Percentiles rank a stretch among this genome's conserved stretches.
Evolutionary conservation across 2,329 filamentous ascomycete genomes (phyloP).

Genomic region (Pseudovirgaria hyperparasitica): DNA sequence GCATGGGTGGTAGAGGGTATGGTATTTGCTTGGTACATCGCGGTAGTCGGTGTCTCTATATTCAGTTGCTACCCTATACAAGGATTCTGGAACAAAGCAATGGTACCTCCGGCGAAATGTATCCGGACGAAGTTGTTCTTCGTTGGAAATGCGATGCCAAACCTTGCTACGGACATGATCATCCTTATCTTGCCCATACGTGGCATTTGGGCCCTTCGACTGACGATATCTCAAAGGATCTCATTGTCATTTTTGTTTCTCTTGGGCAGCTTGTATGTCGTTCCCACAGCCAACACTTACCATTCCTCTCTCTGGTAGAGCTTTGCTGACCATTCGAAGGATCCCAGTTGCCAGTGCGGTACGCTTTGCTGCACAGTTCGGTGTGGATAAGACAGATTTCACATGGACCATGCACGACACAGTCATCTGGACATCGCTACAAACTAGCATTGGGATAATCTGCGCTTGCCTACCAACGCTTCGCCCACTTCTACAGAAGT

Average conservation of each 20-base stretch:
- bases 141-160: conserved; percentile 37
- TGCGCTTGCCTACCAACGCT: too few species aligned
- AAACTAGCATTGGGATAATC: too few species aligned
- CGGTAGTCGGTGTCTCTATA: conserved; percentile 36
- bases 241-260: conserved; percentile 33
- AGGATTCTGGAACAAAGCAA: conserved; percentile 35
- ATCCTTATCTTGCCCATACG: conserved; percentile 36
- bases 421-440: too few species aligned
- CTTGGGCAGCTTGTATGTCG: conserved; percentile 32
- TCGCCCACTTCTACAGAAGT: too few species aligned
- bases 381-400: too few species aligned
- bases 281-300: too few species aligned
- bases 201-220: conserved; percentile 33
- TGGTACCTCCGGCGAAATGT: conserved; percentile 36
- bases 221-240: conserved; percentile 30
- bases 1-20: too few species aligned
- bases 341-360: too few species aligned
- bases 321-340: too few species aligned
- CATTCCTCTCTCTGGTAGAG: too few species aligned
- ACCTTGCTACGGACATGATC: conserved; percentile 34
- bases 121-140: conserved; percentile 39
- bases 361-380: too few species aligned
- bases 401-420: too few species aligned
- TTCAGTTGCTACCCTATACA: conserved; percentile 39
- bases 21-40: conserved; percentile 35